phyloP scores from a whole-genome alignment of 345 rosid genomes.

The Psidium friedrichsthalianum region DNA sequence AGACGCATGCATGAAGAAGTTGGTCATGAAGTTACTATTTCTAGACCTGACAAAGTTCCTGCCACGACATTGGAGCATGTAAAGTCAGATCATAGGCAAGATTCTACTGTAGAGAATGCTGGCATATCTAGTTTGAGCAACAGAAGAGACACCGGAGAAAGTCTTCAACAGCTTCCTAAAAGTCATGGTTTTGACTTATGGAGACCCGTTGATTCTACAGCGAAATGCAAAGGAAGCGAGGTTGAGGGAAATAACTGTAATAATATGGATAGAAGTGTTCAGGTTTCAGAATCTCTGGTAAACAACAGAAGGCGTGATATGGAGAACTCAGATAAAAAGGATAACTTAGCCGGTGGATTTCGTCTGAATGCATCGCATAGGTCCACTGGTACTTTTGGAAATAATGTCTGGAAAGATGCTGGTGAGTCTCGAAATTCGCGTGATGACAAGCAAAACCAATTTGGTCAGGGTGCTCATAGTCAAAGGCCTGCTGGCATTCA shows the following conservation, averaged over 20 bases:
- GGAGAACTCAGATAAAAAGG: constrained; percentile 21
- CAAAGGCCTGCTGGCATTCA: constrained; percentile 36
- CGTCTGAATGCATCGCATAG: constrained; percentile 17
- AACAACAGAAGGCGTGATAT: constrained; percentile 19
- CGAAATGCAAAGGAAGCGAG: constrained; percentile 15
- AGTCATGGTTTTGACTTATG: constrained; percentile 29
- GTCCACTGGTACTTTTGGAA: constrained; percentile 20
- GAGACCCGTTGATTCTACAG: constrained; percentile 29
- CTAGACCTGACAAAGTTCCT: constrained; percentile 38
- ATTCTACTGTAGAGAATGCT: constrained; percentile 22
- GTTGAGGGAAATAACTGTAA: constrained; percentile 7
- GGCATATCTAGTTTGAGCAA: constrained; percentile 18
- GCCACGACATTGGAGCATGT: constrained; percentile 16
- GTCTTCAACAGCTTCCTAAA: constrained; percentile 22
- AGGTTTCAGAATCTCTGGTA: constrained; percentile 33
- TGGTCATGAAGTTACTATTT: constrained; percentile 11
- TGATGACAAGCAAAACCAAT: constrained; percentile 37
- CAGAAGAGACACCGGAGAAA: constrained; percentile 19
- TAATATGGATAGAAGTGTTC: constrained; percentile 23
- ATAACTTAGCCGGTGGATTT: constrained; percentile 21
- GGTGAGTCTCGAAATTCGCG: constrained; percentile 25
- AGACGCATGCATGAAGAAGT: constrained; percentile 8
- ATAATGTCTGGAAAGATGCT: constrained; percentile 34
- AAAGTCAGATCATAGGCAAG: constrained; percentile 26
- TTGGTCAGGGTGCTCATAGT: constrained; percentile 24